phyloP scores from a whole-genome alignment of 2,329 filamentous ascomycete species.

The Trichophyton verrucosum region DNA sequence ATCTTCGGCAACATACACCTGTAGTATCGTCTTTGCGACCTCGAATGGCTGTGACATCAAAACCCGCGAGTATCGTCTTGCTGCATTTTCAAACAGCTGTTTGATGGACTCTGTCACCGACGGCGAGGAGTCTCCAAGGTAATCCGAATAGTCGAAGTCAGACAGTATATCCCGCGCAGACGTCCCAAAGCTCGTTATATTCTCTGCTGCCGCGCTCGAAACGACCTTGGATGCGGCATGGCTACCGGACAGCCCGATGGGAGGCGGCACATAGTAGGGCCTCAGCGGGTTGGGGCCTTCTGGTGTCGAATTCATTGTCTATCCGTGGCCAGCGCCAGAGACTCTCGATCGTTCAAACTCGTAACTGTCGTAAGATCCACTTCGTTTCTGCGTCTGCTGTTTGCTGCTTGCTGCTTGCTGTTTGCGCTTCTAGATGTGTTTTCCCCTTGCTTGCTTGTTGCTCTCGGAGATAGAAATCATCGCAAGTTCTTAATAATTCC shows the following conservation, averaged over 20 bases:
- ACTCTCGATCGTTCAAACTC: neutral
- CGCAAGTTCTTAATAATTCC: neutral
- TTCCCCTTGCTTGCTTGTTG: slow-evolving; percentile 6
- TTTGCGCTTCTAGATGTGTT: slow-evolving; percentile 10
- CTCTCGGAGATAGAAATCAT: neutral
- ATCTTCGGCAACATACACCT: slow-evolving; percentile 49
- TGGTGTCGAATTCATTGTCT: slow-evolving; percentile 35
- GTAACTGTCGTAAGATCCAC: slow-evolving; percentile 13
- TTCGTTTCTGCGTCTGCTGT: neutral
- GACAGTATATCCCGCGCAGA: slow-evolving; percentile 74
- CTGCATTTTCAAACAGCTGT: slow-evolving; percentile 65
- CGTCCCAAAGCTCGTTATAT: slow-evolving; percentile 42
- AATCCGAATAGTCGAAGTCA: slow-evolving; percentile 85
- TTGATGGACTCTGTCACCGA: slow-evolving; percentile 63
- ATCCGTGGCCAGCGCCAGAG: slow-evolving; percentile 4
- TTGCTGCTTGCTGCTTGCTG: slow-evolving; percentile 8
- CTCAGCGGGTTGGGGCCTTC: slow-evolving; percentile 47
- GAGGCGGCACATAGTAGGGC: slow-evolving; percentile 52
- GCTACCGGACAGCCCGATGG: slow-evolving; percentile 47
- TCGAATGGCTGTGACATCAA: slow-evolving; percentile 92
- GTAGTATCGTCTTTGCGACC: slow-evolving; percentile 85
- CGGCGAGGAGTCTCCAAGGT: slow-evolving; percentile 63
- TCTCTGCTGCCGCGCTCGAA: slow-evolving; percentile 27
- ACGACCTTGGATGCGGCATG: slow-evolving; percentile 24
- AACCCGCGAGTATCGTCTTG: slow-evolving; percentile 86